Evolutionary conservation across 139 green algal genomes (phyloP), one percentile per base, ranked within the genome.

Genomic region (Chlorella sp.): DNA sequence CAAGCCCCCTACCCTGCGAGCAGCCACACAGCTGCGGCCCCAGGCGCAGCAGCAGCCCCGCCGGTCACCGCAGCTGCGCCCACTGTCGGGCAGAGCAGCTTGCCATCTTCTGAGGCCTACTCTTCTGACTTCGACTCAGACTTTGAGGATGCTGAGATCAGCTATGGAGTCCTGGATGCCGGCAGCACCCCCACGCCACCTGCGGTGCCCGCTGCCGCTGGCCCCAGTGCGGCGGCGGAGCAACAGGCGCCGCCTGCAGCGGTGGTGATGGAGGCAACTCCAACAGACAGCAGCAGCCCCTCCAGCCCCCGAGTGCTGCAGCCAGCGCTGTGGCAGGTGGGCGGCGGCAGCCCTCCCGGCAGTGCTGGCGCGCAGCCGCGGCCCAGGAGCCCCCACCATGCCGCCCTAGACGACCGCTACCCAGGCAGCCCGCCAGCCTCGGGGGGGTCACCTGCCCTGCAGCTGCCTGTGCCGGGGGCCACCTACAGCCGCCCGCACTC

Each of bases 351-450:
- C 51, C 51, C 51, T 20, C 51, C 51, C 4, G 51, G 51, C 16
- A 60, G 51, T 16, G 51, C 51, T 60, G 51, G 51, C 9, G 22
- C 26, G 40, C 46, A 17, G 48, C 58, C n/a, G 30, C 77, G 60
- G 3, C 77, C 77, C 0, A 20, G 77, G 19, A 83, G 77, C 77
- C 77, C 77, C 3, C 30, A 60, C 22, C 77, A 74, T 44, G 77
- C 77, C 11, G 77, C 77, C 11, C n/a, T 38, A 1, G 77, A 83
- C 40, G 28, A 62, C 51, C 22, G 77, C 14, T 83, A 83, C 60
- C 77, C 77, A 3, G 60, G 77, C 60, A 83, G 77, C 77, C 77
- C 77, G 28, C 77, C 77, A 19, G 40, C 77, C 60, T 83, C 77
- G 9, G 51, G 11, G 2, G 51, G 51, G 2, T 60, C 51, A 9